These are phyloP conservation scores for Scheffersomyces lignicola DNA, from an alignment of 1,139 yeast species.

Conservation along the genomic window DNA sequence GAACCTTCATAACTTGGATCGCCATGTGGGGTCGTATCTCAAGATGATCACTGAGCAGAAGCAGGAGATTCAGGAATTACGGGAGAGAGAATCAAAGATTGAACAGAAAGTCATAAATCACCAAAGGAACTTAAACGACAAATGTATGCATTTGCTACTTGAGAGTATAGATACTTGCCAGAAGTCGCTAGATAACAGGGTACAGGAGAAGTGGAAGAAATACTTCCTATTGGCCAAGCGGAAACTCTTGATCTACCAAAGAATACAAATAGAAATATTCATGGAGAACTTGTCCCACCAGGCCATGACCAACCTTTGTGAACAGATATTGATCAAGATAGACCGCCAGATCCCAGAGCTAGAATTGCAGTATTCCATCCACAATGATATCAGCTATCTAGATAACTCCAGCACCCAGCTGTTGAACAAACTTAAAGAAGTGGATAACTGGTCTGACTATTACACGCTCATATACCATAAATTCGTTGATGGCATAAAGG, in stretches of 20 bases:
- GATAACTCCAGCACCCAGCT: constrained; percentile 43
- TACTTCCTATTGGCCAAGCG: constrained; percentile 59
- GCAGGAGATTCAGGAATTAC: constrained; percentile 70
- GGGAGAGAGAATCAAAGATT: constrained; percentile 51
- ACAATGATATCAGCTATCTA: constrained; percentile 53
- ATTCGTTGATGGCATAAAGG: constrained; percentile 41
- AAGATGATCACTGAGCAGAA: constrained; percentile 85
- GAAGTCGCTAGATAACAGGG: constrained; percentile 38
- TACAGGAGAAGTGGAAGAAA: constrained; percentile 46
- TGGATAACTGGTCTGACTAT: constrained; percentile 54
- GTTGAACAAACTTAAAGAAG: constrained; percentile 44
- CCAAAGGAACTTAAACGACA: constrained; percentile 29
- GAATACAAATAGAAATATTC: constrained; percentile 36
- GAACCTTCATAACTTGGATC: constrained; percentile 73
- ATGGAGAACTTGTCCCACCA: constrained; percentile 8
- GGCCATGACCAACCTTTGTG: constrained; percentile 20
- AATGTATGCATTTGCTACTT: constrained; percentile 36
- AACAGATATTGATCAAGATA: constrained; percentile 28
- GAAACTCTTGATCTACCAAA: constrained; percentile 48
- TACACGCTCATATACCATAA: constrained; percentile 44
- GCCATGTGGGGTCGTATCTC: constrained; percentile 86
- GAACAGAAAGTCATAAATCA: constrained; percentile 34
- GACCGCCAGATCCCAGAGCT: constrained; percentile 47
- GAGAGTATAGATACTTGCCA: constrained; percentile 42
- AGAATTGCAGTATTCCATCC: constrained; percentile 49